Base-by-base conservation (phyloP, 1,139 yeast genomes). In the Blastobotrys petasosporus region DNA sequence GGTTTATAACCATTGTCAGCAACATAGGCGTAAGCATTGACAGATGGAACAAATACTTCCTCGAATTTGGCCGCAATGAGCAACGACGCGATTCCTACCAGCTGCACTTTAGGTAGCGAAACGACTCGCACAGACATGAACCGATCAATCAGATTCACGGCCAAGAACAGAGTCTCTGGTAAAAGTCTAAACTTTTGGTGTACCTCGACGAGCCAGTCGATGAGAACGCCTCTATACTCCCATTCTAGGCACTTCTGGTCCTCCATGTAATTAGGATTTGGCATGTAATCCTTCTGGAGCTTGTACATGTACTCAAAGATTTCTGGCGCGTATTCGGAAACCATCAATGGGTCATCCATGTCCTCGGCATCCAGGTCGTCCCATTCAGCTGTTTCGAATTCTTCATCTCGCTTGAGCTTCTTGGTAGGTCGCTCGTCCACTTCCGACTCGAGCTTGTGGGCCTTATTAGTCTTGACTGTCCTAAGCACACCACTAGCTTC, bases 41-140 rank as follows among this genome's bases (percentile, higher is more conserved):
- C 86, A 35, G 94, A 81, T 12, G 97, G 97, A 8, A 92, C 79
- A 62, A 85, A 85, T 41, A 90, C 95, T 67, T 90, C 97, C 68
- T 90, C 97, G 63, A 86, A 88, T 68, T 92, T 92, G 20, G 97
- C 92, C 32, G 97, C 96, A 55, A 90, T 85, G 66, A 90, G 87
- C 54, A 92, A 67, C 17, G 94, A 80, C 1, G 96, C 88, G 1
- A 95, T 85, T 10, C 97, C 97, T 41, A 90, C 79, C 48, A 90
- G 73, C 70, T 92, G 98, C 49, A 92, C 71, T 67, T 86, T 81
- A 60, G 85, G 90, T 51, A 88, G 78, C 57, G 85, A 87, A 35
- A 88, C 94, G 42, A 78, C 74, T 58, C 85, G 94, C 51, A 76
- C 72, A 15, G 92, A 81, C 76, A 92, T 77, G 66, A 87, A 90